Conservation (phyloP, 306 rosid genomes). For the Pueraria montana region DNA sequence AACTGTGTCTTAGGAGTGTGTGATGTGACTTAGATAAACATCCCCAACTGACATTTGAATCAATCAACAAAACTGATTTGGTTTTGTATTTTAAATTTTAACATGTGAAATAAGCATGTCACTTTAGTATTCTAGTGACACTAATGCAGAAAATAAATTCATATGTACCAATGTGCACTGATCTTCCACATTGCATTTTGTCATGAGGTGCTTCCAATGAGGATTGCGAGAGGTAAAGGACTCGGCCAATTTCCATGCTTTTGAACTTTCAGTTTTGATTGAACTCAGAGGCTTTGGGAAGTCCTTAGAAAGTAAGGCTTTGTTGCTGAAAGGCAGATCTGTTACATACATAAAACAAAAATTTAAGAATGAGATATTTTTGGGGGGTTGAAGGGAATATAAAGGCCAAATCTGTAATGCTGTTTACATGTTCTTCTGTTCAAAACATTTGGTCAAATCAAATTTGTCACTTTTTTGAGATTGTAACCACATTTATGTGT, state of each 20-base stretch:
- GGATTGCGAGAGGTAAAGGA: slow-evolving; percentile 32
- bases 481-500: not conserved
- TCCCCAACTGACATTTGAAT: slow-evolving; percentile 2
- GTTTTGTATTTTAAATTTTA: not conserved
- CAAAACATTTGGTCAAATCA: not conserved
- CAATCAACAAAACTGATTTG: not conserved
- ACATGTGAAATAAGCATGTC: not conserved
- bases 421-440: not conserved
- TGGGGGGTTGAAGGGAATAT: not conserved
- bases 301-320: not conserved
- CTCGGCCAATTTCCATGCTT: not conserved
- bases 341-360: not conserved
- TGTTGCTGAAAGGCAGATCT: not conserved
- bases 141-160: not conserved
- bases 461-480: not conserved
- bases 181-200: not conserved
- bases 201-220: slow-evolving; percentile 16
- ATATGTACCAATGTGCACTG: not conserved
- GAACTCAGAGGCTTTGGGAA: slow-evolving; percentile 6
- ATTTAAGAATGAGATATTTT: not conserved
- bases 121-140: not conserved
- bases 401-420: not conserved
- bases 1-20: not conserved
- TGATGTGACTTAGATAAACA: slow-evolving; percentile 1
- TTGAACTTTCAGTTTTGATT: not conserved